Base-by-base conservation (phyloP, 2,329 filamentous ascomycete species). In the Pyrenochaeta sp. region DNA sequence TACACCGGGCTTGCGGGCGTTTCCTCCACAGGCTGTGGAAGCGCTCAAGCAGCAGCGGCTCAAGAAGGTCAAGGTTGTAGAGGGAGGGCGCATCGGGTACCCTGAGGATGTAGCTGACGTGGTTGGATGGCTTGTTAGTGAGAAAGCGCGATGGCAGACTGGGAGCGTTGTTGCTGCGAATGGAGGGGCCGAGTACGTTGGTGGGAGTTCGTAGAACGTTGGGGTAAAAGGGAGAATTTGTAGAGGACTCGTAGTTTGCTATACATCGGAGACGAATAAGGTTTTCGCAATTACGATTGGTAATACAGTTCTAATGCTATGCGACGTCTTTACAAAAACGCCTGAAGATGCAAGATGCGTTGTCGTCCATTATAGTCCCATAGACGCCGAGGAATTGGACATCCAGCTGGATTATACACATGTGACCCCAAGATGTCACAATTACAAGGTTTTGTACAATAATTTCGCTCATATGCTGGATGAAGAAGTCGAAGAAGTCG, bases 31-130 rank as follows among this genome's bases (percentile, higher is more conserved):
- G 19, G 59, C 53, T 13, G 59, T 69, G 19, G 54, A 67, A 36
- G 56, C 52, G 25, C 42, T 68, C 36, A 67, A 66, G 42, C 55
- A 52, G 27, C 52, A 68, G 47, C 52, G 64, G 30, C 2, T 72
- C 45, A 55, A 48, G 15, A 66, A 67, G 45, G 67, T 71, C 3
- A 67, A 62, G 57, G 62, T 70, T 30, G 53, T 58, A 1, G 53
- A 64, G 15, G 70, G 67, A 0, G 64, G 64, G 1, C 45, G 71
- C 36, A 63, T 74, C 55, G 72, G 68, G 1, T 66, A 54, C 42
- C 37, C 68, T 0, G 68, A 77, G 44, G 75, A 93, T 80, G 75
- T 91, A 87, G 72, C 94, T 81, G 75, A 94, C 90, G 60, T 87
- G 85, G 91, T 95, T 67, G 68, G 71, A 0, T 76, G 73, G 53